A percentile compares a stretch with the other conserved stretches of the same genome.
Evolutionary conservation across 2,329 filamentous ascomycete genomes (phyloP).

Genomic region (Botrytis squamosa): DNA sequence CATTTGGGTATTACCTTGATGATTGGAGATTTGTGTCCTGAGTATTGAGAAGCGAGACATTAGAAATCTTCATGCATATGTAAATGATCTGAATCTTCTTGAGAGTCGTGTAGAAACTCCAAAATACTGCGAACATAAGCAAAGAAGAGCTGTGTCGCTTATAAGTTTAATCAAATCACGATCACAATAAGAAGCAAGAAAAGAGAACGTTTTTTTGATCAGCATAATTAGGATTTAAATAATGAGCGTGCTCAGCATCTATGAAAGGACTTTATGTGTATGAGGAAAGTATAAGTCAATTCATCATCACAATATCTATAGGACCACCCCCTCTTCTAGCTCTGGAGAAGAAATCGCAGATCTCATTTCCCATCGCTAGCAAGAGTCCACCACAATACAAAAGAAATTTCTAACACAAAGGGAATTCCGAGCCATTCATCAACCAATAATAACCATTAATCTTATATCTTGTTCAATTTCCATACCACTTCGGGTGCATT

Average conservation of each 20-base stretch:
- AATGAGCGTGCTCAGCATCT: slow-evolving; percentile 18
- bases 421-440: slow-evolving; percentile 5
- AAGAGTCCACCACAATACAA: background rate
- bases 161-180: background rate
- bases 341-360: slow-evolving; percentile 17
- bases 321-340: background rate
- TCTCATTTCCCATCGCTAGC: background rate
- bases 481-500: background rate
- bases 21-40: background rate
- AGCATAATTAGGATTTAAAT: slow-evolving; percentile 19
- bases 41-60: background rate
- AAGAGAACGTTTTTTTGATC: slow-evolving; percentile 4
- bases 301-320: slow-evolving; percentile 14
- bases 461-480: background rate
- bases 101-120: background rate
- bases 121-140: background rate
- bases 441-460: slow-evolving; percentile 15
- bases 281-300: slow-evolving; percentile 12
- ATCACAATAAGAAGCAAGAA: background rate
- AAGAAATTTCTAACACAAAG: slow-evolving; percentile 10
- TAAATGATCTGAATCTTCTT: background rate
- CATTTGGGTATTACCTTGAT: background rate
- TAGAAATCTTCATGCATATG: background rate
- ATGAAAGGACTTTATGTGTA: slow-evolving; percentile 10
- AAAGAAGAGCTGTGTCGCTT: background rate